Evolutionary conservation across 2,329 filamentous ascomycete genomes (phyloP), one percentile per base, ranked within the genome.

Genomic region (Phialocephala sp.): DNA sequence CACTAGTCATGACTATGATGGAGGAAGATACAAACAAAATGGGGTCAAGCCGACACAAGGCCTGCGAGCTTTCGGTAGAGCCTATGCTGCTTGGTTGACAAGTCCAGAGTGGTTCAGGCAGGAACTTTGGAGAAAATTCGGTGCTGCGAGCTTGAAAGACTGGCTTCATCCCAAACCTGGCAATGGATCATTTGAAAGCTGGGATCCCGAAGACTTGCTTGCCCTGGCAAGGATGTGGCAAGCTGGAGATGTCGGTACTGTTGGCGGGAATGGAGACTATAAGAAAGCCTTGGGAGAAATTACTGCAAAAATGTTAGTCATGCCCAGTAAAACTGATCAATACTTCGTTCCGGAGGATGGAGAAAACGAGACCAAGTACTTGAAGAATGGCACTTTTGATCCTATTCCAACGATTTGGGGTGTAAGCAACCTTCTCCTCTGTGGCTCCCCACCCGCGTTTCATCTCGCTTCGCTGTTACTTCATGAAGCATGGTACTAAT

Each of bases 251-350:
- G 72, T 80, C 1, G 69, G 66, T 15, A 64, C 73, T 43, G 66
- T 68, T 5, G 71, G 67, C 43, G 70, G 68, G 14, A 64, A 56
- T 6, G 69, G 60, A 0, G 71, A 71, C 11, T 85, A 87, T 64
- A 79, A 82, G 66, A 81, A 81, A 65, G 84, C 85, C 0, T 79
- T 91, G 80, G 79, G 82, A 57, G 82, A 79, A 1, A 89, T 91
- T 72, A 87, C 85, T 75, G 85, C 87, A 0, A 88, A 84, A 67
- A 84, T 85, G 0, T 73, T 91, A 66, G 84, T 91, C 1, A 76
- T 91, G 65, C 89, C 88, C 0, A 79, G 79, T 32, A 83, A 85
- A 72, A 90, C 87, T 0, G 89, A 91, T 74, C 81, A 91, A 47
- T 91, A 91, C 72, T 91, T 91, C 69, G 83, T 86, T 8, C 72